Percentiles rank a stretch among this genome's conserved stretches.
Conservation (phyloP, 2,329 filamentous ascomycete genomes). For the Ceratocystis cubensis region DNA sequence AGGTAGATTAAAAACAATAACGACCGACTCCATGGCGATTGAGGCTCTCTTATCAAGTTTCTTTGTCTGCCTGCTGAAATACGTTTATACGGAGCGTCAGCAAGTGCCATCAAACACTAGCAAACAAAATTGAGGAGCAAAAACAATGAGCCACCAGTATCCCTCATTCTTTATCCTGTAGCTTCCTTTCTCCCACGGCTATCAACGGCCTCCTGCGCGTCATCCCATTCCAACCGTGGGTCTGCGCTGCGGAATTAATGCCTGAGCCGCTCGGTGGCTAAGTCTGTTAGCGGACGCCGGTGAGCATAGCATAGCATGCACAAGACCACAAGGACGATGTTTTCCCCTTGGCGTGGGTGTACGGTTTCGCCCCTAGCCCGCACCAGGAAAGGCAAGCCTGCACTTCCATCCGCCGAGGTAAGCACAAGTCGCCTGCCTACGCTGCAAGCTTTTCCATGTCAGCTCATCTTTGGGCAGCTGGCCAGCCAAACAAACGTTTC, state of each 20-base stretch:
- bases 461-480: too few relatives aligned
- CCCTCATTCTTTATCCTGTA: not conserved
- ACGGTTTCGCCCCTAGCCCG: too few relatives aligned
- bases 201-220: not conserved
- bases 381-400: too few relatives aligned
- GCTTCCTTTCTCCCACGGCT: not conserved
- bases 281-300: not conserved
- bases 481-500: too few relatives aligned
- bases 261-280: not conserved
- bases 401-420: too few relatives aligned
- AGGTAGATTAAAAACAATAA: not conserved
- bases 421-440: too few relatives aligned
- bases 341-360: too few relatives aligned
- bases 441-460: too few relatives aligned
- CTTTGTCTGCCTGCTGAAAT: constrained; percentile 1
- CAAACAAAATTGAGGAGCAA: not conserved
- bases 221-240: not conserved
- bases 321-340: too few relatives aligned
- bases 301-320: too few relatives aligned
- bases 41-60: not conserved
- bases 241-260: not conserved
- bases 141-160: not conserved
- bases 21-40: not conserved
- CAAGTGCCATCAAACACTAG: not conserved
- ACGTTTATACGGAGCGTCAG: not conserved